phyloP scores from a whole-genome alignment of 345 rosid genomes.

The Hypericum androsaemum region DNA sequence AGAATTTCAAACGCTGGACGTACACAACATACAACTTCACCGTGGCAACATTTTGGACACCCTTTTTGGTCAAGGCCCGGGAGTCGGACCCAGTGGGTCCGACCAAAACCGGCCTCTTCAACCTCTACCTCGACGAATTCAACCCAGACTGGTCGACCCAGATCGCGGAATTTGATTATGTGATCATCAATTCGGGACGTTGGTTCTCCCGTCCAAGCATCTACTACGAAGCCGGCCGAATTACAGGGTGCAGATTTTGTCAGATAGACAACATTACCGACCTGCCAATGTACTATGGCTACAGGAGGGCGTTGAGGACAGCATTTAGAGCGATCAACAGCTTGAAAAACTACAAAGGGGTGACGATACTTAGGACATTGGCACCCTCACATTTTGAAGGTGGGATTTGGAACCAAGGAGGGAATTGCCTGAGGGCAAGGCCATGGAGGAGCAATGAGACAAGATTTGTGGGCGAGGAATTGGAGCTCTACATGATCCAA shows the following conservation, averaged over 20 bases:
- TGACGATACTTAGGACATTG: conserved; percentile 51
- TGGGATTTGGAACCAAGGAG: conserved; percentile 80
- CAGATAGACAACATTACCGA: conserved; percentile 40
- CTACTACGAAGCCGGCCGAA: conserved; percentile 33
- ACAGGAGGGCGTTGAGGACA: conserved; percentile 49
- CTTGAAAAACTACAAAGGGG: conserved; percentile 42
- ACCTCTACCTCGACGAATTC: conserved; percentile 52
- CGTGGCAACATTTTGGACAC: conserved; percentile 56
- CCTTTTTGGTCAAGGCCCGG: conserved; percentile 40
- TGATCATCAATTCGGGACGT: conserved; percentile 65
- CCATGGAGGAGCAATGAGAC: conserved; percentile 54
- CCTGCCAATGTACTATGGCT: conserved; percentile 51
- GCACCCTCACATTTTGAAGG: conserved; percentile 77
- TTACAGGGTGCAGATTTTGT: conserved; percentile 62
- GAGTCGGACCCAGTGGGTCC: conserved; percentile 33
- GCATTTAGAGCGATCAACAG: conserved; percentile 55
- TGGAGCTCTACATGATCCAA: conserved; percentile 56
- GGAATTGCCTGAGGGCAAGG: conserved; percentile 46
- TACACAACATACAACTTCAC: conserved; percentile 73
- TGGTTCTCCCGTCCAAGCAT: conserved; percentile 68
- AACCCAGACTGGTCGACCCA: conserved; percentile 51
- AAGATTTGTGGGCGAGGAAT: conserved; percentile 29
- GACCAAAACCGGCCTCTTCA: conserved; percentile 34
- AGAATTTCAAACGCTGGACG: conserved; percentile 52
- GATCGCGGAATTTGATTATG: conserved; percentile 44